Base-by-base conservation (phyloP, 2,329 filamentous ascomycete species). In the Mycocentrospora acerina region DNA sequence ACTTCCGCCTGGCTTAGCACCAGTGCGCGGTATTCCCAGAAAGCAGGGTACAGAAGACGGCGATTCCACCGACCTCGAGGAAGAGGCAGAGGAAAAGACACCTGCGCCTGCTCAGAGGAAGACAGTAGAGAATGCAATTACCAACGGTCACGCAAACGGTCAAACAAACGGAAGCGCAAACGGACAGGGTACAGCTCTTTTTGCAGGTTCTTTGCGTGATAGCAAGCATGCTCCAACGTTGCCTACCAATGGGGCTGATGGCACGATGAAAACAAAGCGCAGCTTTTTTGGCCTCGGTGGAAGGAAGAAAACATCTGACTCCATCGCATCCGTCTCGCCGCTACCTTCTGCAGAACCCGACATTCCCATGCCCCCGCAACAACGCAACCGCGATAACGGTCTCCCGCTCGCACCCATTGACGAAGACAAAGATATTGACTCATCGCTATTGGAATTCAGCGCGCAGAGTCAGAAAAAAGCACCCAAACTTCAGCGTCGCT, bases 11-110 rank as follows among this genome's bases (percentile, higher is more conserved):
- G 66, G 53, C 49, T 67, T 74, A 19, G 70, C 71, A 15, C 81
- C 77, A 31, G 81, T 83, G 2, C 74, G 77, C 42, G 80, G 79
- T 29, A 86, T 80, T 41, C 82, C 74, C 11, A 76, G 72, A 32
- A 79, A 65, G n/a, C 67, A 74, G 18, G 71, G 70, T 3, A 67
- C 72, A 33, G 73, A 82, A 35, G 77, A 83, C 35, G 78, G 79
- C 25, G 82, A 83, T 42, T 73, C 71, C 4, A 76, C 73, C 3
- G 76, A 77, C 54, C 63, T 76, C 0, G 70, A 72, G 32, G 72
- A 74, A 34, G 71, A 72, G 40, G 64, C 67, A 7, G 69, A 68
- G 16, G 66, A 69, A 15, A 41, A 48, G 37, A 40, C 60, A 42
- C 24, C 54, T 42, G 41, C 59, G 19, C 29, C 29, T 12, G 14